Evolutionary conservation across 1,284 basidiomycete genomes (phyloP).

Genomic region (Pascua guehoae): DNA sequence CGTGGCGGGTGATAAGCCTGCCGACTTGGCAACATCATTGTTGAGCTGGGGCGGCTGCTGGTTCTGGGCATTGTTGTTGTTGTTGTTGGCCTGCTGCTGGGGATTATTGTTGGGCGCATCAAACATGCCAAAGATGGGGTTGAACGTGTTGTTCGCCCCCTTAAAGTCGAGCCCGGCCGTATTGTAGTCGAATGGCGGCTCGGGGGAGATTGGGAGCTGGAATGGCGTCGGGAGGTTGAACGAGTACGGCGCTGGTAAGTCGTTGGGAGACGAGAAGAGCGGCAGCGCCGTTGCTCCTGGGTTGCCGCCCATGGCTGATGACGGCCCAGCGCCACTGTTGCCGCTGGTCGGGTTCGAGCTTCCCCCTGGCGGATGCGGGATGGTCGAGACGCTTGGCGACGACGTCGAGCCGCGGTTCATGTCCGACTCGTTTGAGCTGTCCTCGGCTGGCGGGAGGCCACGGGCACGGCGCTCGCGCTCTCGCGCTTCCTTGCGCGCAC

Average conservation of each 20-base stretch:
- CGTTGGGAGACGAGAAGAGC: constrained; percentile 18
- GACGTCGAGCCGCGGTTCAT: constrained; percentile 19
- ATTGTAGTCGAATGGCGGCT: constrained; percentile 24
- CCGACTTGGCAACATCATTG: constrained; percentile 8
- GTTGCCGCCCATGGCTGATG: not conserved
- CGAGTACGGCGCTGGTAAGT: constrained; percentile 32
- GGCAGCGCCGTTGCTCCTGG: constrained; percentile 6
- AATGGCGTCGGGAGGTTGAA: constrained; percentile 42
- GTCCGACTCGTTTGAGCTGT: constrained; percentile 14
- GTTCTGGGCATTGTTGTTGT: constrained; percentile 3
- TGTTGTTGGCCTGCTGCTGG: constrained; percentile 1
- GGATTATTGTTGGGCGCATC: constrained; percentile 3
- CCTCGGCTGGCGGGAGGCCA: constrained; percentile 21
- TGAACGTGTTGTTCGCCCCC: constrained; percentile 7
- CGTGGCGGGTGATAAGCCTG: constrained; percentile 11
- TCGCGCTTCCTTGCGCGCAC: constrained; percentile 46
- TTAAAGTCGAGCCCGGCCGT: constrained; percentile 8
- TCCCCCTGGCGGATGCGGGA: not conserved
- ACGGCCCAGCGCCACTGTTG: not conserved
- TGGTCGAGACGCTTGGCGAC: constrained; percentile 23
- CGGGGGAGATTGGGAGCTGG: constrained; percentile 35
- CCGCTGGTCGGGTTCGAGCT: not conserved
- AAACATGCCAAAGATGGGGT: constrained; percentile 19
- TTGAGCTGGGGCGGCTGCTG: constrained; percentile 1
- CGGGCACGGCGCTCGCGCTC: constrained; percentile 35